Evolutionary conservation across 139 green algal genomes (phyloP).

Genomic region (Trebouxia sp.): DNA sequence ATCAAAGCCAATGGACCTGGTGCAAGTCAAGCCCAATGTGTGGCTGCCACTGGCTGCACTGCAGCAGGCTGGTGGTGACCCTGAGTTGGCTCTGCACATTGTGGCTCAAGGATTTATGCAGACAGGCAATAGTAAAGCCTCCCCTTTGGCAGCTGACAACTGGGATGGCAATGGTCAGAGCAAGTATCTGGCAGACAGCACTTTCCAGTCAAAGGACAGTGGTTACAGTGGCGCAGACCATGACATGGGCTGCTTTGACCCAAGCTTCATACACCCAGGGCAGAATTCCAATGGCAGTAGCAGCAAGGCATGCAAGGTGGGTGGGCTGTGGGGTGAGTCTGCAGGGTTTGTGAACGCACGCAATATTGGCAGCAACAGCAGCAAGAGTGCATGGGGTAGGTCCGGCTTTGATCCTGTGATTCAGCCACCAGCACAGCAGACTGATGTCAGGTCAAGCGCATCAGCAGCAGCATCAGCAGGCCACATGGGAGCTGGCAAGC

Average conservation of each 20-base stretch:
- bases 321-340: no score
- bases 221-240: no score
- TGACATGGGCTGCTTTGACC: no score
- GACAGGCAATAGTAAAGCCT: not conserved
- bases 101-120: not conserved
- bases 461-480: not conserved
- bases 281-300: no score
- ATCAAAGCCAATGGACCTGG: not conserved
- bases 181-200: not conserved
- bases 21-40: not conserved
- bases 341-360: no score
- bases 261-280: no score
- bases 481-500: not conserved
- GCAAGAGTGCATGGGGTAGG: no score
- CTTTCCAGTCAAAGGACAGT: not conserved
- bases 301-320: no score
- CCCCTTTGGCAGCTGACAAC: not conserved
- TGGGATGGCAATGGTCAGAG: not conserved
- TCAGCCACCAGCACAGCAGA: not conserved
- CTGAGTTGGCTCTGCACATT: not conserved
- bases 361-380: not conserved
- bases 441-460: no score
- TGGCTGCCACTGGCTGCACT: not conserved
- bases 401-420: not conserved
- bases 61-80: not conserved